Conservation (phyloP, 805 yeast genomes). For the Wickerhamiella alocasiicola region DNA sequence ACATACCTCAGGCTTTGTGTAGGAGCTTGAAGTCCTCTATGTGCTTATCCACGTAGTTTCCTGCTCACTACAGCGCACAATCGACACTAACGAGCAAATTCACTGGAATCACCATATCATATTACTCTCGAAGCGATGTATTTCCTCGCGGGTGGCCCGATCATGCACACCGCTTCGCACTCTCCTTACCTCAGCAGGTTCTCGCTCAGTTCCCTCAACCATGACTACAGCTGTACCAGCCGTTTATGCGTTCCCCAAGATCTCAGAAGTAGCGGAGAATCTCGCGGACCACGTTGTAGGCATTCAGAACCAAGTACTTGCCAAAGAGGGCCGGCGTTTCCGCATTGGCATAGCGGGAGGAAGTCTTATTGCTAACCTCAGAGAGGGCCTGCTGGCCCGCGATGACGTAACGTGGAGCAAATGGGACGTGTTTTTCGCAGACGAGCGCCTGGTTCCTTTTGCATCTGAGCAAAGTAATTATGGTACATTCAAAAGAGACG, state of each 20-base stretch:
- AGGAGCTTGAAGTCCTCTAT: too few relatives aligned
- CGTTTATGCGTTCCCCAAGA: slow-evolving; percentile 83
- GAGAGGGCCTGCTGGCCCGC: slow-evolving; percentile 71
- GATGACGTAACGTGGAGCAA: slow-evolving; percentile 75
- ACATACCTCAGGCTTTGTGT: too few relatives aligned
- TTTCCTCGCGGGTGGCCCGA: too few relatives aligned
- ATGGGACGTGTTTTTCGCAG: slow-evolving; percentile 96
- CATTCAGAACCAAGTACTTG: slow-evolving; percentile 65
- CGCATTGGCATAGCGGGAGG: slow-evolving; percentile 92
- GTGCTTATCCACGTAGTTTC: too few relatives aligned
- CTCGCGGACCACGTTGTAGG: slow-evolving; percentile 89
- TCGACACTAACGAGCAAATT: too few relatives aligned
- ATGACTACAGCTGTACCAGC: slow-evolving; percentile 94
- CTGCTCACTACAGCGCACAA: too few relatives aligned
- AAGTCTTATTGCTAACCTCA: slow-evolving; percentile 70
- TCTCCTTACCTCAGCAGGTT: not conserved
- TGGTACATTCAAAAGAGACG: slow-evolving; percentile 73
- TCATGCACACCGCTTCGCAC: too few relatives aligned
- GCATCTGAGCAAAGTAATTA: slow-evolving; percentile 72
- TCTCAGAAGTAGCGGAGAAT: slow-evolving; percentile 85
- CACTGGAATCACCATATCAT: too few relatives aligned
- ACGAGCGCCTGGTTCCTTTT: slow-evolving; percentile 87
- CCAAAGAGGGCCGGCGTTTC: slow-evolving; percentile 43
- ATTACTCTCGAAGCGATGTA: too few relatives aligned
- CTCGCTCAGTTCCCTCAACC: not conserved